Base-by-base conservation (phyloP, 2,329 filamentous ascomycete species). In the Endoconidiophora polonica region DNA sequence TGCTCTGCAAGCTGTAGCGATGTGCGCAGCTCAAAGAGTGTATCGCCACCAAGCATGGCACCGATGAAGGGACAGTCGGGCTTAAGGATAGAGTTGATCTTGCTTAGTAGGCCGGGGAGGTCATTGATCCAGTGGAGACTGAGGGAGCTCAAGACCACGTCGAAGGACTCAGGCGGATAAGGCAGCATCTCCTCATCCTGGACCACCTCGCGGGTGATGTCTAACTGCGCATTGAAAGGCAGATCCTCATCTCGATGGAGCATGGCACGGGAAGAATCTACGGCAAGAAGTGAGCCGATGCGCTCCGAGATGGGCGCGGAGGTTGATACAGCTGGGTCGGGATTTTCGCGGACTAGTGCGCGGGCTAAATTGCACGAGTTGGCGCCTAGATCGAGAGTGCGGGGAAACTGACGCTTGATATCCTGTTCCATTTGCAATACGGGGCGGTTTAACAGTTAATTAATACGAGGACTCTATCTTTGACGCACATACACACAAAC, bases 101-200 rank as follows among this genome's bases (percentile, higher is more conserved):
- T 86, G 1, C 79, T 72, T 2, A 98, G 73, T 9, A 93, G 70
- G 1, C 83, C 84, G 0, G 91, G 91, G 4, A 98, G 76, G 63
- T 98, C 86, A 63, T 98, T 98, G 70, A 95, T 83, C 91, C 91
- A 98, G 66, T 98, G 91, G 62, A 98, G 71, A 52, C 83, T 88
- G 53, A 94, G 68, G 50, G 83, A 94, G 61, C 86, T 94, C 55
- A 98, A 69, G 9, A 95, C 85, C 4, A 94, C 78, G 62, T 96
- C 88, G 63, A 95, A 96, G 3, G 81, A 78, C 56, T 79, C 75
- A 3, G 83, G 68, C 44, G 76, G 76, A 62, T 81, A 95, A 0
- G 86, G 86, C 0, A 95, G 68, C 62, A 88, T 80, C 49, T 90
- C 86, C 47, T 83, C 78, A 56, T 83, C 76, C 0, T 74, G 66